Percentiles rank a stretch among this genome's conserved stretches.
Evolutionary conservation across 1,284 basidiomycete species (phyloP).

Genomic region (Tilletia caries): DNA sequence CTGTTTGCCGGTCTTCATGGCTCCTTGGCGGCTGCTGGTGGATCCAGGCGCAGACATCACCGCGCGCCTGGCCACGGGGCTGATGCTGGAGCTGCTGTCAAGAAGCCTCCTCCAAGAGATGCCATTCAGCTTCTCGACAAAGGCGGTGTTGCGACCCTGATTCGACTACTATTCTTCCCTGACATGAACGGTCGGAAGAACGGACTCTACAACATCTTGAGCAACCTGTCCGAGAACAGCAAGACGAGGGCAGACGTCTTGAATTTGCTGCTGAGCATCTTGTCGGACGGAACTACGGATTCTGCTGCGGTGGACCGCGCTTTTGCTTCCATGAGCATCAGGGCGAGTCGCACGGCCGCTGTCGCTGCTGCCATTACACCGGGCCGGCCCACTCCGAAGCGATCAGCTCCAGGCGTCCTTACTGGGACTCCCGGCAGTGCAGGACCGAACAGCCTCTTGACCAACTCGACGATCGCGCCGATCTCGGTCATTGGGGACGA

Average conservation of each 20-base stretch:
- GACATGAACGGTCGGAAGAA: slow-evolving; percentile 77
- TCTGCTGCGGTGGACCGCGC: slow-evolving; percentile 86
- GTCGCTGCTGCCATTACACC: slow-evolving; percentile 31
- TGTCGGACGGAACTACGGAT: slow-evolving; percentile 92
- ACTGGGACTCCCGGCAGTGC: not conserved
- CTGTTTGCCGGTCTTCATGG: not conserved
- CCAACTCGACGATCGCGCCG: slow-evolving; percentile 25
- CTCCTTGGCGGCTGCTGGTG: not conserved
- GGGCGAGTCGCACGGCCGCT: slow-evolving; percentile 9
- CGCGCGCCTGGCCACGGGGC: not conserved
- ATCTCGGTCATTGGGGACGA: slow-evolving; percentile 51
- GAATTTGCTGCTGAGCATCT: slow-evolving; percentile 82
- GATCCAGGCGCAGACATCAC: slow-evolving; percentile 9
- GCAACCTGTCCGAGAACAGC: slow-evolving; percentile 91
- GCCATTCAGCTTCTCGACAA: slow-evolving; percentile 93
- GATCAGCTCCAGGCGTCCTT: not conserved
- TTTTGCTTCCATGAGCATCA: slow-evolving; percentile 72
- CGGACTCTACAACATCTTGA: slow-evolving; percentile 80
- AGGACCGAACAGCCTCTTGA: not conserved
- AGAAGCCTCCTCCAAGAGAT: slow-evolving; percentile 60
- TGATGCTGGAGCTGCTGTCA: slow-evolving; percentile 12
- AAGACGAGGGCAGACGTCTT: slow-evolving; percentile 88
- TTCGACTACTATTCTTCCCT: slow-evolving; percentile 93
- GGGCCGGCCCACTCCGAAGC: slow-evolving; percentile 23
- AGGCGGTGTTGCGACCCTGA: slow-evolving; percentile 78